Conservation (phyloP, 768 basidiomycete species). For the Sporobolomyces roseus region DNA sequence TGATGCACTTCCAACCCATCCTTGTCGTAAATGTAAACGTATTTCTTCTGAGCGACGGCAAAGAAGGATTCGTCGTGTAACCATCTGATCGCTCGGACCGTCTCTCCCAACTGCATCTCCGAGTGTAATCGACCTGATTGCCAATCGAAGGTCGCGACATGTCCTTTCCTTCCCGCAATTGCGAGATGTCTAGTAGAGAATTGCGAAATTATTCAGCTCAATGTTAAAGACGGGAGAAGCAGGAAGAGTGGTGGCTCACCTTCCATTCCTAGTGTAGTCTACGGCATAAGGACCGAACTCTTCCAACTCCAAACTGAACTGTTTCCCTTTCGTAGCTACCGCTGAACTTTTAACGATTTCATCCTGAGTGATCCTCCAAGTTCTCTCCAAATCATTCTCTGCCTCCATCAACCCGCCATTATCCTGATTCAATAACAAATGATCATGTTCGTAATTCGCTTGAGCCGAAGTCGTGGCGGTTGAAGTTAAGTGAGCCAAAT, state of each 20-base stretch:
- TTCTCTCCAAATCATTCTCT: conserved; percentile 76
- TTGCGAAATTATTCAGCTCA: too few relatives aligned
- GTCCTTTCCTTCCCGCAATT: conserved; percentile 73
- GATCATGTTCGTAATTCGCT: conserved; percentile 42
- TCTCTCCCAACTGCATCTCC: conserved; percentile 84
- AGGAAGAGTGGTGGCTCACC: conserved; percentile 55
- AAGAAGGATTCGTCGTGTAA: conserved; percentile 88
- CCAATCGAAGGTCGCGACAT: conserved; percentile 92
- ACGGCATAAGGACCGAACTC: conserved; percentile 74
- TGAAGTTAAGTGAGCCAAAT: conserved; percentile 33
- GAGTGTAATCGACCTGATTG: conserved; percentile 76
- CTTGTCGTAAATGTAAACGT: conserved; percentile 91
- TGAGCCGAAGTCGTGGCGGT: conserved; percentile 34
- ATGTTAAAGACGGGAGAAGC: too few relatives aligned
- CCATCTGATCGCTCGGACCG: conserved; percentile 87
- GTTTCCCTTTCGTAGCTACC: conserved; percentile 50
- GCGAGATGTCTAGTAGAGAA: conserved; percentile 67
- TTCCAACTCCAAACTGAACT: conserved; percentile 74
- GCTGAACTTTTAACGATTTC: conserved; percentile 59
- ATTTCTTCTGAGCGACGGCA: conserved; percentile 93
- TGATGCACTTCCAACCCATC: conserved; percentile 89
- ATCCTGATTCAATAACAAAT: conserved; percentile 57
- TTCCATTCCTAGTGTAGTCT: conserved; percentile 84
- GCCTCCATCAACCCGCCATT: conserved; percentile 70
- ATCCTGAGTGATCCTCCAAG: conserved; percentile 79